These are phyloP conservation scores for Punctularia strigosozonata DNA, from an alignment of 768 basidiomycete species.

Conservation along the genomic window DNA sequence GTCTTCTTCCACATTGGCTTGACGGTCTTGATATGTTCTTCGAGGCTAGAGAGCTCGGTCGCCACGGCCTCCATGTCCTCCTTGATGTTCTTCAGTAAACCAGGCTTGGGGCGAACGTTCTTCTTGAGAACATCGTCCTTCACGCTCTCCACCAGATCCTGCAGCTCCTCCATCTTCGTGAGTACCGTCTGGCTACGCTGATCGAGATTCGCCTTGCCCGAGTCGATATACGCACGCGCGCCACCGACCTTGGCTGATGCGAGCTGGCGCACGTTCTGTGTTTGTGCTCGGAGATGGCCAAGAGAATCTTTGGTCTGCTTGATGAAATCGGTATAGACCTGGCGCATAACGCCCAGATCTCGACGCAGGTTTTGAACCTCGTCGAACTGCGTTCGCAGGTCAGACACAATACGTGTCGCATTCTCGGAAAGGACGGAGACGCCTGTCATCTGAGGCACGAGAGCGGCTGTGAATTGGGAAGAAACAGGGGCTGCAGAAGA, in stretches of 20 bases:
- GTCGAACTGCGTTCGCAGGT: constrained; percentile 88
- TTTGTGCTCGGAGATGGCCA: constrained; percentile 67
- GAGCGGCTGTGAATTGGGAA: constrained; percentile 26
- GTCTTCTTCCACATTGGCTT: constrained; percentile 99
- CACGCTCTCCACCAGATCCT: constrained; percentile 81
- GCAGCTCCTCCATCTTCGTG: constrained; percentile 86
- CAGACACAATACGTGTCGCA: constrained; percentile 59
- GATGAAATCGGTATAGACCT: constrained; percentile 91
- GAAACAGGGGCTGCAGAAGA: constrained; percentile 13
- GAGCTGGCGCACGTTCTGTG: constrained; percentile 78
- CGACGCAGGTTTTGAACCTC: constrained; percentile 90
- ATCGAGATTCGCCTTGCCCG: constrained; percentile 89
- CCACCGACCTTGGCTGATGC: constrained; percentile 76
- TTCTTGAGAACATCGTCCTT: constrained; percentile 88
- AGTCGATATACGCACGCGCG: constrained; percentile 78
- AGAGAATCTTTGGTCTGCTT: constrained; percentile 83
- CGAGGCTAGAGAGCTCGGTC: constrained; percentile 62
- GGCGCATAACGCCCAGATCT: constrained; percentile 87
- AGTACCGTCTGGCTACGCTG: constrained; percentile 78
- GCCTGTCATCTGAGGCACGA: constrained; percentile 65
- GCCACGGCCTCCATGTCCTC: constrained; percentile 58
- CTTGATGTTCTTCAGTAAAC: constrained; percentile 57
- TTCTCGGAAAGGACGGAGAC: constrained; percentile 66
- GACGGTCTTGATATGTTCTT: constrained; percentile 77
- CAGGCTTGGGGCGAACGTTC: constrained; percentile 72